Conservation (phyloP, 768 basidiomycete genomes). For the Galerina marginata region DNA sequence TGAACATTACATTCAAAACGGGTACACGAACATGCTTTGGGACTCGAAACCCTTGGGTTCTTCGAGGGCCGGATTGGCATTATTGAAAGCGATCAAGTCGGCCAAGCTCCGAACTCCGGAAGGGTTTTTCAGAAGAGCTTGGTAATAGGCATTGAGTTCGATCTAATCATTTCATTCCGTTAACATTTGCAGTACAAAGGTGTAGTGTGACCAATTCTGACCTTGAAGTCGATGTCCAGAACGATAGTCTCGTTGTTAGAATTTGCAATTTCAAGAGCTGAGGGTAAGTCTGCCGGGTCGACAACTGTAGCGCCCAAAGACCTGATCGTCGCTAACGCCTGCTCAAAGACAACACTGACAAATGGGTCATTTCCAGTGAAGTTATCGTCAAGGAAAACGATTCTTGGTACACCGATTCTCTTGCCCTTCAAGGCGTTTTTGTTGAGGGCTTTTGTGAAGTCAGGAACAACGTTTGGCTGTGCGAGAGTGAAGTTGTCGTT, state of each 20-base stretch:
- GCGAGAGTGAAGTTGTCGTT: slow-evolving; percentile 60
- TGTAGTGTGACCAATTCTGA: slow-evolving; percentile 18
- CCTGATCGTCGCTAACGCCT: slow-evolving; percentile 42
- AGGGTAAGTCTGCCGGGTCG: slow-evolving; percentile 67
- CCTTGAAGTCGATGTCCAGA: slow-evolving; percentile 65
- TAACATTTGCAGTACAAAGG: neutral
- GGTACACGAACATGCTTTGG: slow-evolving; percentile 39
- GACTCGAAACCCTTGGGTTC: slow-evolving; percentile 41
- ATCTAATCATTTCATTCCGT: slow-evolving; percentile 38
- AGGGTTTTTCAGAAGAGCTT: slow-evolving; percentile 54
- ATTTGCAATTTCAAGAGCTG: slow-evolving; percentile 51
- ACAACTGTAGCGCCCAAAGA: slow-evolving; percentile 56
- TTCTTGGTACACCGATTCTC: slow-evolving; percentile 59
- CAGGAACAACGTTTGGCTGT: slow-evolving; percentile 57
- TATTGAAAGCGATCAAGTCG: slow-evolving; percentile 63
- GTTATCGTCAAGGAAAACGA: slow-evolving; percentile 39
- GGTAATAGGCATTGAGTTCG: slow-evolving; percentile 54
- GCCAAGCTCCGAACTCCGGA: slow-evolving; percentile 59
- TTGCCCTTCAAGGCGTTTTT: slow-evolving; percentile 52
- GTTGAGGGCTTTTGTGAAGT: slow-evolving; percentile 59
- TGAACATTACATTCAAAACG: neutral
- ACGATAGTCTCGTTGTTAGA: slow-evolving; percentile 63
- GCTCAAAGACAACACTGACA: slow-evolving; percentile 44
- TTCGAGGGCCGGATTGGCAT: slow-evolving; percentile 56
- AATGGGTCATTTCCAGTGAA: slow-evolving; percentile 39